Evolutionary conservation across 192 early-diverging fungal genomes (phyloP).

Genomic region (Pilaira anomala): DNA sequence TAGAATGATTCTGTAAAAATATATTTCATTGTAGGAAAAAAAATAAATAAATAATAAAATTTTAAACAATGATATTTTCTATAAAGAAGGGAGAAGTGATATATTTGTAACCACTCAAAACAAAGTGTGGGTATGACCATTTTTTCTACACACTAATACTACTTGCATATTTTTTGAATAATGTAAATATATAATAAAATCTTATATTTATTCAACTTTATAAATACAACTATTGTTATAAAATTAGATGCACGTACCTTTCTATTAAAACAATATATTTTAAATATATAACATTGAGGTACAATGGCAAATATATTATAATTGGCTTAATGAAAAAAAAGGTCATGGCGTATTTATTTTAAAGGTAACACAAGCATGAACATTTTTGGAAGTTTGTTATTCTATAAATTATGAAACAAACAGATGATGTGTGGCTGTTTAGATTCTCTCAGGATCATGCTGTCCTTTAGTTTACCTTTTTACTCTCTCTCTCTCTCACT

Average conservation of each 20-base stretch:
- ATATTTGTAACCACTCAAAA: too few species aligned
- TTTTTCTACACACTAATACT: not conserved
- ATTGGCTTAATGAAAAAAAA: not conserved
- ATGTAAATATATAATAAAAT: slow-evolving; percentile 5
- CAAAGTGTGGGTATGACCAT: slow-evolving; percentile 4
- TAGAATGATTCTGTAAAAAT: slow-evolving; percentile 12
- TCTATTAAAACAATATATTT: not conserved
- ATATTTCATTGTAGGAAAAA: too few species aligned
- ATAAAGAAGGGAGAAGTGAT: too few species aligned
- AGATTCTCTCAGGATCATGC: not conserved
- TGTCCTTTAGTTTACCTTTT: not conserved
- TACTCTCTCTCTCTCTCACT: not conserved
- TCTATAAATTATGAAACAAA: not conserved
- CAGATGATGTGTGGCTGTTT: too few species aligned
- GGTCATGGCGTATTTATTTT: too few species aligned
- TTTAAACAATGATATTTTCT: too few species aligned
- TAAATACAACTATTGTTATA: too few species aligned
- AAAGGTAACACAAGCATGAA: not conserved
- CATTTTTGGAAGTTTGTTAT: not conserved
- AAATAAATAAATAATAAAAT: too few species aligned
- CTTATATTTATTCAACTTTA: too few species aligned
- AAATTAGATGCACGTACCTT: not conserved
- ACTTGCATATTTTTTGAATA: not conserved
- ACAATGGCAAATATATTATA: too few species aligned
- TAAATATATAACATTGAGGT: too few species aligned